Base-by-base conservation (phyloP, 2,329 filamentous ascomycete genomes). In the Fusarium concolor region DNA sequence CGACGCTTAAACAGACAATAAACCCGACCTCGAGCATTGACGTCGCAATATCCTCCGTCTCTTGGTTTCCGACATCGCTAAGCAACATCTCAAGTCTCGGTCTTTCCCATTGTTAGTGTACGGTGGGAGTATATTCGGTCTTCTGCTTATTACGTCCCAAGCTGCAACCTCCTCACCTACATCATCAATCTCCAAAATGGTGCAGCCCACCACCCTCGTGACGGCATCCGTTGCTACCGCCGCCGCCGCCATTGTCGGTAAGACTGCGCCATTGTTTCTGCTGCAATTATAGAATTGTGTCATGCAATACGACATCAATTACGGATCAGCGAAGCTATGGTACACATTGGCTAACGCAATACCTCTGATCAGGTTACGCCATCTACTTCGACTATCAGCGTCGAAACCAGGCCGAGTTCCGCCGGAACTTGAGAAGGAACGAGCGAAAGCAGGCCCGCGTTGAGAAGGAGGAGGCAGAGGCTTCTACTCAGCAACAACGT, bases 381-480 rank as follows among this genome's bases (percentile, higher is more conserved):
- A 78, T 87, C 72, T 92, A 90, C 81, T 92, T 92, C 79, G 89
- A 92, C 79, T 86, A 89, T 76, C 85, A 87, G 76, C 86, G 89
- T 72, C 87, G 89, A 69, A 85, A 83, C 76, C 83, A 89, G 73
- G 81, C 88, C 75, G 86, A 89, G 72, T 92, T 91, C 82, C 85
- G 89, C 74, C 87, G 88, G 76, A 82, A 86, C 74, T 80, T 92
- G 75, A 92, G 92, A 79, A 89, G 90, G 76, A 92, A 93, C 80
- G 90, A 92, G 79, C 91, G 92, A 80, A 86, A 86, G 76, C 87
- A 91, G 79, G 88, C 86, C 68, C 90, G 90, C 72, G 87, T 84
- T 62, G 89, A 90, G 75, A 93, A 93, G 82, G 90, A 92, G 75
- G 86, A 90, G 77, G 90, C 89, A 65, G 87, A 90, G 76, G 85